A percentile compares a stretch with the other conserved stretches of the same genome.
Conservation (phyloP, 75 land plant species). For the Pseudotsuga menziesii region DNA sequence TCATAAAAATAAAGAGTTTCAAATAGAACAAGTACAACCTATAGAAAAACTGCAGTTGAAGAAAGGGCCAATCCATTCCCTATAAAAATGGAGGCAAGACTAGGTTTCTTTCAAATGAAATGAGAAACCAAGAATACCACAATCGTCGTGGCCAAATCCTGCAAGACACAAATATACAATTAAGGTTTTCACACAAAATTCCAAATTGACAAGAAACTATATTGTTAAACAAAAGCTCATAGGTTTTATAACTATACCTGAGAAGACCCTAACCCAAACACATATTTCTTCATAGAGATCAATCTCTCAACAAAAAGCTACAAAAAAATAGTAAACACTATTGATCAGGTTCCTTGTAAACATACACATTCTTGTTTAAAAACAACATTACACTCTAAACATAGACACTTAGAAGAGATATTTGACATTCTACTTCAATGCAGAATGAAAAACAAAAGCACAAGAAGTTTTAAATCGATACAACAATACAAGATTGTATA, state of each 20-base stretch:
- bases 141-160: conserved; percentile 90
- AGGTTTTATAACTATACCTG: conserved; percentile 56
- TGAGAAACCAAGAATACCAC: conserved; percentile 75
- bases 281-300: conserved; percentile 99
- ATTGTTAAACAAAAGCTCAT: background rate
- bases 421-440: background rate
- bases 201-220: background rate
- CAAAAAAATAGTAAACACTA: conserved; percentile 9
- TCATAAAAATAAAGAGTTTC: background rate
- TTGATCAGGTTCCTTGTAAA: background rate
- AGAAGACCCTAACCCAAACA: conserved; percentile 93
- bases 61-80: conserved; percentile 98
- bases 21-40: conserved; percentile 39
- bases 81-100: conserved; percentile 95
- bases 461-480: background rate
- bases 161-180: conserved; percentile 13
- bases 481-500: background rate
- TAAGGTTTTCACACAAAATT: background rate
- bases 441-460: background rate
- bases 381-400: background rate
- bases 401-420: background rate
- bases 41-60: conserved; percentile 96
- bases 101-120: conserved; percentile 52
- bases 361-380: background rate
- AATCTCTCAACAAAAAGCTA: conserved; percentile 97